Conservation (phyloP, 169 alveolate species). For the Plasmodium chabaudi region DNA sequence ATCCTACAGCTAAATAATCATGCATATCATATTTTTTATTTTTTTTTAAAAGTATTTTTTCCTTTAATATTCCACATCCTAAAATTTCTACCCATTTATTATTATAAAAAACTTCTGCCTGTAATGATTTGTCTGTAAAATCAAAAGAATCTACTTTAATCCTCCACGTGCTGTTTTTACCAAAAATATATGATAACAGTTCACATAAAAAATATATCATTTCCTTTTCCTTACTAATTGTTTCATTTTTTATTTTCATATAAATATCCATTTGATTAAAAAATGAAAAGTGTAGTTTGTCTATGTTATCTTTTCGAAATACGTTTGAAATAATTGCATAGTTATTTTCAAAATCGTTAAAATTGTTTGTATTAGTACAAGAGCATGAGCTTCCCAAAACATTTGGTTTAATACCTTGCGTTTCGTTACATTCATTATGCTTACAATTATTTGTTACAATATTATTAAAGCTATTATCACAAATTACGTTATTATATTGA, state of each 20-base stretch:
- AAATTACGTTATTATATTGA: background rate
- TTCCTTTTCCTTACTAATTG: slow-evolving; percentile 24
- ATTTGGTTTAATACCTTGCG: background rate
- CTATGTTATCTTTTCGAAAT: slow-evolving; percentile 70
- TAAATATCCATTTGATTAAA: slow-evolving; percentile 71
- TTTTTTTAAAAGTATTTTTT: slow-evolving; percentile 50
- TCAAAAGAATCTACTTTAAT: slow-evolving; percentile 61
- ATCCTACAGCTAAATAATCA: slow-evolving; percentile 74
- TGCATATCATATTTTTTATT: slow-evolving; percentile 38
- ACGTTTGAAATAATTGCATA: slow-evolving; percentile 32
- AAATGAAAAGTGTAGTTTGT: slow-evolving; percentile 67
- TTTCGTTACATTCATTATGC: background rate
- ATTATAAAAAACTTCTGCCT: slow-evolving; percentile 72
- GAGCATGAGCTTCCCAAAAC: too few relatives aligned
- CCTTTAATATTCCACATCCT: slow-evolving; percentile 76
- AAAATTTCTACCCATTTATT: slow-evolving; percentile 71
- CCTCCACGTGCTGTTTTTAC: slow-evolving; percentile 40
- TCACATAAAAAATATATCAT: slow-evolving; percentile 39
- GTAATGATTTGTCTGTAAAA: slow-evolving; percentile 52
- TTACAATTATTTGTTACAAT: background rate
- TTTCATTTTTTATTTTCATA: slow-evolving; percentile 66
- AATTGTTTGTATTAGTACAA: background rate
- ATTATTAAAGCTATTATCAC: too few relatives aligned
- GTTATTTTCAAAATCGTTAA: background rate
- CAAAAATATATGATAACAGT: slow-evolving; percentile 17